Base-by-base conservation (phyloP, 2,329 filamentous ascomycete genomes). In the Verticillium nonalfalfae region DNA sequence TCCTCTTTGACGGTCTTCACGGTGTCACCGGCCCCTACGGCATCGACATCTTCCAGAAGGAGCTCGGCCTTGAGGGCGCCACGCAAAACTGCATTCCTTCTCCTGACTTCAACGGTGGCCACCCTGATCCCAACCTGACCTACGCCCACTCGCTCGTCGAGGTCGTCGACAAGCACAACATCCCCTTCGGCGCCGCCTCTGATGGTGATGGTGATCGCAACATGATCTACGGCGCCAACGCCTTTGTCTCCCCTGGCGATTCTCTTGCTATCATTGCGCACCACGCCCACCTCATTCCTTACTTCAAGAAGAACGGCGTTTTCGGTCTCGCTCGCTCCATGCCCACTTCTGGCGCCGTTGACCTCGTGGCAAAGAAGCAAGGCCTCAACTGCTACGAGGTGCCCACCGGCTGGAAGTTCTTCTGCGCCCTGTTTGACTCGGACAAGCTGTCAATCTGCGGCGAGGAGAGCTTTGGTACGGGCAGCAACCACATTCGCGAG, bases 151-250 rank as follows among this genome's bases (percentile, higher is more conserved):
- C 92, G 60, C 85, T 99, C 52, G 95, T 99, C 63, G 92, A 97
- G 72, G 90, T 88, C 64, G 95, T 99, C 52, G 93, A 99, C 77
- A 91, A 91, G 81, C 88, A 91, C 70, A 85, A 87, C 63, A 93
- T 99, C 66, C 95, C 96, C 73, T 99, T 99, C 70, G 95, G 95
- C 72, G 95, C 95, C 62, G 95, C 95, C 57, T 96, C 91, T 66
- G 95, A 99, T 69, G 95, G 95, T 69, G 95, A 99, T 71, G 95
- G 95, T 71, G 95, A 99, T 82, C 91, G 95, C 70, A 99, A 99
- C 87, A 99, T 99, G 95, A 99, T 99, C 73, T 99, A 99, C 79
- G 95, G 95, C 65, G 93, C 94, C 67, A 94, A 96, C 72, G 88
- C 90, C 55, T 99, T 99, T 73, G 95, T 99, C 64, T 98, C 94